A percentile compares a stretch with the other conserved stretches of the same genome.
These are phyloP conservation scores for Metschnikowia kunwiensis DNA, from an alignment of 805 yeast genomes.

Conservation along the genomic window DNA sequence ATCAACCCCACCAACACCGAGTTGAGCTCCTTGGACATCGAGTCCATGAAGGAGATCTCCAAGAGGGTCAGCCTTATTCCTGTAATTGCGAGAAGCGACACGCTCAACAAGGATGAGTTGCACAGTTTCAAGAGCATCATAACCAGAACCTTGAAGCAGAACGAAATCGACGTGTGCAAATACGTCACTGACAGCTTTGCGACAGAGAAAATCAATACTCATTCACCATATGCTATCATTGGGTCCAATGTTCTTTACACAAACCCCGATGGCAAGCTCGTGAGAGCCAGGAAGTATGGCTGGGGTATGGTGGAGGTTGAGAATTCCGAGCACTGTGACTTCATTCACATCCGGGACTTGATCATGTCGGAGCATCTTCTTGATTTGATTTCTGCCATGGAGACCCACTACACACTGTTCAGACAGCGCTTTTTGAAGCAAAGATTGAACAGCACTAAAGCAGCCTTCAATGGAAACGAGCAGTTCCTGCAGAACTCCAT, in stretches of 20 bases:
- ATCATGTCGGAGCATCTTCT: slow-evolving; percentile 69
- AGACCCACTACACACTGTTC: slow-evolving; percentile 70
- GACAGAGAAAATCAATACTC: slow-evolving; percentile 29
- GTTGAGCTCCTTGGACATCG: slow-evolving; percentile 64
- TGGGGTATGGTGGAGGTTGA: slow-evolving; percentile 92
- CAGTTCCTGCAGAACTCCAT: slow-evolving; percentile 4
- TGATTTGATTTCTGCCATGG: slow-evolving; percentile 75
- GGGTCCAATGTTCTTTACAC: slow-evolving; percentile 50
- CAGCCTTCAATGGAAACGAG: slow-evolving; percentile 7
- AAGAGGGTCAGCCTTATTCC: slow-evolving; percentile 79
- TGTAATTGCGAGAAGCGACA: slow-evolving; percentile 77
- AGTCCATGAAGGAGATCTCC: slow-evolving; percentile 66
- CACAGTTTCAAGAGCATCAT: slow-evolving; percentile 51
- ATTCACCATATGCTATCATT: slow-evolving; percentile 69
- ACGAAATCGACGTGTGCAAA: slow-evolving; percentile 48
- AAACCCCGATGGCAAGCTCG: slow-evolving; percentile 37
- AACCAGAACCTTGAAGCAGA: slow-evolving; percentile 46
- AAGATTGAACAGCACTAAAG: slow-evolving; percentile 27
- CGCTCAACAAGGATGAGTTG: slow-evolving; percentile 58
- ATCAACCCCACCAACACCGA: slow-evolving; percentile 58
- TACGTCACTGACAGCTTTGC: slow-evolving; percentile 28
- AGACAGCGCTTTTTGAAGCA: slow-evolving; percentile 55
- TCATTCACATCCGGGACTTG: slow-evolving; percentile 57
- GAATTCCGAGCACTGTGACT: slow-evolving; percentile 75
- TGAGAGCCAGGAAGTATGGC: slow-evolving; percentile 57